A percentile compares a stretch with the other conserved stretches of the same genome.
Conservation (phyloP, 495 filamentous ascomycete genomes). For the Oidiodendron maius region DNA sequence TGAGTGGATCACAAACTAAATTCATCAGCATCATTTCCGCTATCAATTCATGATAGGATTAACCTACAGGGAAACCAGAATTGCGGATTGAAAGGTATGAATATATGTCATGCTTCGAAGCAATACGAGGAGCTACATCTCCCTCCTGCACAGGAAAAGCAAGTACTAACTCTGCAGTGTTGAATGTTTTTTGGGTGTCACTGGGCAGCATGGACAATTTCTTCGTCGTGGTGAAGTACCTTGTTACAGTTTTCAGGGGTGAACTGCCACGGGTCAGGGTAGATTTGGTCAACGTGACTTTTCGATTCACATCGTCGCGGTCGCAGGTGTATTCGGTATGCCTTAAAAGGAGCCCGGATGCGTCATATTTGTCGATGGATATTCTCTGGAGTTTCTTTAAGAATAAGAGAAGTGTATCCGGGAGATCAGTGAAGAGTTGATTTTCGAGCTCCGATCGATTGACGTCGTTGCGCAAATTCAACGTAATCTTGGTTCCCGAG, state of each 20-base stretch:
- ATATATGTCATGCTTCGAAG: neutral
- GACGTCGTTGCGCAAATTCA: neutral
- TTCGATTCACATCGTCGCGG: neutral
- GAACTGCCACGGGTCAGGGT: neutral
- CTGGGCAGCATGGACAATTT: neutral
- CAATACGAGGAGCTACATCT: constrained; percentile 1
- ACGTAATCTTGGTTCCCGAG: constrained; percentile 1
- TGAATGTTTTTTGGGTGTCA: neutral
- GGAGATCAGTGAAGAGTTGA: constrained; percentile 1
- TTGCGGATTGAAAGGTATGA: neutral
- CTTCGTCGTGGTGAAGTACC: neutral
- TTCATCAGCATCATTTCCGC: neutral
- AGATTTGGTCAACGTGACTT: neutral
- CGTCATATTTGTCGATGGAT: neutral
- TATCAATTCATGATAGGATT: neutral
- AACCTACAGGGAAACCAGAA: neutral
- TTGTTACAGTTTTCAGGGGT: neutral
- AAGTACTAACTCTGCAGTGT: neutral
- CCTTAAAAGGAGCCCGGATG: neutral
- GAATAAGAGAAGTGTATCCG: constrained; percentile 6
- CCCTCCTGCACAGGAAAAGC: neutral
- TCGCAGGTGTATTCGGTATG: neutral
- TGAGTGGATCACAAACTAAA: constrained; percentile 13
- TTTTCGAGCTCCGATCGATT: neutral
- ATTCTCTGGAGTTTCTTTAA: neutral